Percentiles rank a stretch among this genome's conserved stretches.
These are phyloP conservation scores for sweet orange (Citrus sinensis) DNA, from an alignment of 345 rosid species.

Conservation along the genomic window DVS_A1.0 CM039162.1:29953001-29953500, in stretches of 20 bases:
- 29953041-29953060: not conserved
- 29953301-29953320: too few relatives aligned
- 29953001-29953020: not conserved
- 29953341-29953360: too few relatives aligned
- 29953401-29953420: not conserved
- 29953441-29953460: too few relatives aligned
- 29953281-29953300: too few relatives aligned
- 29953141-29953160: not conserved
- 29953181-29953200: too few relatives aligned
- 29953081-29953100: not conserved
- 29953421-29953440: not conserved
- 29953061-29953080: slow-evolving; percentile 11
- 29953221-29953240: too few relatives aligned
- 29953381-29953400: not conserved
- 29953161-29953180: too few relatives aligned
- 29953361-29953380: not conserved
- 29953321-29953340: too few relatives aligned
- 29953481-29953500: not conserved
- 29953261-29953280: not conserved
- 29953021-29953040: too few relatives aligned
- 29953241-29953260: not conserved
- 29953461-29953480: too few relatives aligned
- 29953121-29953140: not conserved
- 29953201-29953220: too few relatives aligned
- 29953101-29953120: not conserved